Conservation (phyloP, 768 basidiomycete genomes). For the Phanerochaete sordida region DNA sequence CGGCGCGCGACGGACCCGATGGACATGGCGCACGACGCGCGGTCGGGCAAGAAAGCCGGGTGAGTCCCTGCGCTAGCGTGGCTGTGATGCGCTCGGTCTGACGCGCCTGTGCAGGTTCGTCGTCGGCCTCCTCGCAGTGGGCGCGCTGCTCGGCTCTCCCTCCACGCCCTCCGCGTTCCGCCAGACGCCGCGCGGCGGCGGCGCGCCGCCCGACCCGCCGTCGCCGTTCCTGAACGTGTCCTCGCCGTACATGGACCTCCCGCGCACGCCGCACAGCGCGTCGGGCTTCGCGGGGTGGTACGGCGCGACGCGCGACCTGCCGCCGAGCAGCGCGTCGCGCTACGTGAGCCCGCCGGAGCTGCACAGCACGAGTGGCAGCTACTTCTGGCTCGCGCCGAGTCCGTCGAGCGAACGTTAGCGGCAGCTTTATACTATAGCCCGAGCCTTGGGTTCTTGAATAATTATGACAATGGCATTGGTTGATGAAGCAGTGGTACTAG, state of each 20-base stretch:
- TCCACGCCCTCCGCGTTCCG: not conserved
- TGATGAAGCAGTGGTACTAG: not conserved
- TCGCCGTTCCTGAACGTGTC: not conserved
- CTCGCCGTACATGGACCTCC: not conserved
- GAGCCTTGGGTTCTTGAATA: not conserved
- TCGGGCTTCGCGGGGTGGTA: slow-evolving; percentile 3
- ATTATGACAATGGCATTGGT: not conserved
- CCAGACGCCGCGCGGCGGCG: not conserved
- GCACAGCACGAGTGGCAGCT: not conserved
- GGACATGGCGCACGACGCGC: not conserved
- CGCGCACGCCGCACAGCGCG: slow-evolving; percentile 1
- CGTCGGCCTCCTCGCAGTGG: slow-evolving; percentile 3
- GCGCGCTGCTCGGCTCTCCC: slow-evolving; percentile 1
- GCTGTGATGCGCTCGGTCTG: not conserved
- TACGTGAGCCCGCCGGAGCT: not conserved
- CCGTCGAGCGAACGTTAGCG: not conserved
- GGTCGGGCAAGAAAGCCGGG: slow-evolving; percentile 3
- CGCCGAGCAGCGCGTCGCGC: not conserved
- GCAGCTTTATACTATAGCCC: not conserved
- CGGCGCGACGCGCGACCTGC: not conserved
- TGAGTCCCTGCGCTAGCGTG: not conserved
- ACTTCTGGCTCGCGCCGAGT: not conserved
- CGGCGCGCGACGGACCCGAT: not conserved
- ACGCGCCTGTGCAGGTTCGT: not conserved
- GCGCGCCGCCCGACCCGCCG: not conserved